These are phyloP conservation scores for Aspergillus flavus DNA, from an alignment of 2,329 filamentous ascomycete genomes.

Conservation along the genomic window DNA sequence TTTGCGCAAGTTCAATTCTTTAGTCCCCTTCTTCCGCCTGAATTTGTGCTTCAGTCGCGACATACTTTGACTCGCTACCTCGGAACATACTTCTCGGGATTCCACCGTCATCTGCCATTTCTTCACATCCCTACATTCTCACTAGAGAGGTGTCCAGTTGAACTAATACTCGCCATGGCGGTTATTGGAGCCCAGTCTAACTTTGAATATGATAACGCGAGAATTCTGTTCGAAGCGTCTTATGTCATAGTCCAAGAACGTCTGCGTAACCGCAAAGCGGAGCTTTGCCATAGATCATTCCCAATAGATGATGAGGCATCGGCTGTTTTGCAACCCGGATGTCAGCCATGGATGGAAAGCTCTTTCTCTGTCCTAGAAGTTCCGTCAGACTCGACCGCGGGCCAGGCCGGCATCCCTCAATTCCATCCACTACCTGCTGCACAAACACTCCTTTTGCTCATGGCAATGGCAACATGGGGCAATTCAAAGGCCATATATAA, in stretches of 20 bases:
- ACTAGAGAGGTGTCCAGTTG: too few species aligned
- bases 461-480: conserved; percentile 17
- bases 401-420: too few species aligned
- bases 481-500: conserved; percentile 5
- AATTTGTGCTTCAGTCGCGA: conserved; percentile 59
- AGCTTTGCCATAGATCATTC: background rate
- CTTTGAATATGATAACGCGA: conserved; percentile 40
- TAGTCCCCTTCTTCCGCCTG: conserved; percentile 21
- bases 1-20: too few species aligned
- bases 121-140: conserved; percentile 67
- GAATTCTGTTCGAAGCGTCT: conserved; percentile 10
- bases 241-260: background rate
- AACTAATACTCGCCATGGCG: too few species aligned
- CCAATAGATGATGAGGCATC: too few species aligned
- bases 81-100: conserved; percentile 67
- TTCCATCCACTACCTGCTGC: conserved; percentile 5
- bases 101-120: conserved; percentile 61
- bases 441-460: conserved; percentile 17
- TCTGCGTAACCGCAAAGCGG: background rate
- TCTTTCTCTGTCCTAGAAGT: too few species aligned
- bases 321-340: background rate
- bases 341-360: background rate
- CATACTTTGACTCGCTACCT: conserved; percentile 68
- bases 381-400: too few species aligned
- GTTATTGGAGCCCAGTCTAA: conserved; percentile 46